Conservation (phyloP, 345 rosid genomes). For the Arabidopsis suecica region DNA sequence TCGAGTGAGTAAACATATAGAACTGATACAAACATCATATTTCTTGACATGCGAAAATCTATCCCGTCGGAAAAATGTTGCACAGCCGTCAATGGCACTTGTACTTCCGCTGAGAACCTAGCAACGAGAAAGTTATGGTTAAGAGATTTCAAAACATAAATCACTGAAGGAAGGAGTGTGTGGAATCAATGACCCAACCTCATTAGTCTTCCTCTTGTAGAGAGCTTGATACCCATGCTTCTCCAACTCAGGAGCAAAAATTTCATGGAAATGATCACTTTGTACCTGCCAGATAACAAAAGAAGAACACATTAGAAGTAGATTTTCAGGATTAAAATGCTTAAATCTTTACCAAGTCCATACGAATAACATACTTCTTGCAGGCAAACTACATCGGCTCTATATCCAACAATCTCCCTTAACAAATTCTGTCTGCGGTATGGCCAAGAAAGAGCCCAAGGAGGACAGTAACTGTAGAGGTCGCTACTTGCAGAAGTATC, state of each 20-base stretch:
- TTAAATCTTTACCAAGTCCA: conserved; percentile 2
- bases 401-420: conserved; percentile 93
- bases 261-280: conserved; percentile 87
- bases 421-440: conserved; percentile 94
- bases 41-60: conserved; percentile 97
- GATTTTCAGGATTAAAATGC: conserved; percentile 31
- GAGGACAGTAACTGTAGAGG: conserved; percentile 84
- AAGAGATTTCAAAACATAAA: neutral
- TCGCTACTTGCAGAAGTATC: conserved; percentile 82
- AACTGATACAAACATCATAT: conserved; percentile 76
- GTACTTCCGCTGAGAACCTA: conserved; percentile 84
- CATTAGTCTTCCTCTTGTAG: conserved; percentile 90
- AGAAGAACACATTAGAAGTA: conserved; percentile 4
- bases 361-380: conserved; percentile 71
- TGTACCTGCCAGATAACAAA: conserved; percentile 68
- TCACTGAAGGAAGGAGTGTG: neutral
- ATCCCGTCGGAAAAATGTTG: conserved; percentile 95
- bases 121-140: conserved; percentile 1
- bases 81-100: conserved; percentile 85
- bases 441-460: conserved; percentile 99
- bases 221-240: conserved; percentile 97
- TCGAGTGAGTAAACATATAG: conserved; percentile 11
- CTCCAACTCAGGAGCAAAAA: conserved; percentile 90
- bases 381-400: conserved; percentile 96
- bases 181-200: conserved; percentile 60